Percentiles rank a stretch among this genome's conserved stretches.
Evolutionary conservation across 495 filamentous ascomycete species (phyloP).

Genomic region (Daldinia childiae): DNA sequence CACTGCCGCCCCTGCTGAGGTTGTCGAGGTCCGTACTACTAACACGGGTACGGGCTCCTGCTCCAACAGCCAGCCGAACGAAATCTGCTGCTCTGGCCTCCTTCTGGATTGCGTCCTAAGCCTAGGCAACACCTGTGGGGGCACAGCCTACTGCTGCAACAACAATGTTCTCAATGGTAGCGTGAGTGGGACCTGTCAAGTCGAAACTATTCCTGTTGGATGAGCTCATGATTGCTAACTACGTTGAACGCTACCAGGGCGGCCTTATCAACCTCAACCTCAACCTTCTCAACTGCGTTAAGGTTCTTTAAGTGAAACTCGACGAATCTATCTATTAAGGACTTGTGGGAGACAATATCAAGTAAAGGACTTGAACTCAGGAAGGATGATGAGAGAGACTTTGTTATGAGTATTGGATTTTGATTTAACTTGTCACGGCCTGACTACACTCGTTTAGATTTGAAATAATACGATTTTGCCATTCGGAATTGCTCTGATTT

Average conservation of each 20-base stretch:
- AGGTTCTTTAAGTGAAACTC: slow-evolving; percentile 4
- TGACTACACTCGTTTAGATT: slow-evolving; percentile 42
- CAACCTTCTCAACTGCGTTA: slow-evolving; percentile 35
- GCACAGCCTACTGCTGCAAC: slow-evolving; percentile 37
- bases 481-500: too few relatives aligned
- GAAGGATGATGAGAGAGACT: slow-evolving; percentile 8
- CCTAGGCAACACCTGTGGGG: slow-evolving; percentile 13
- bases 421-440: slow-evolving; percentile 35
- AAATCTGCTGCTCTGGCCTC: slow-evolving; percentile 30
- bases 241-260: slow-evolving; percentile 1
- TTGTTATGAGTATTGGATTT: slow-evolving; percentile 7
- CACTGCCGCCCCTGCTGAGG: slow-evolving; percentile 33
- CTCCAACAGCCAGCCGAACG: slow-evolving; percentile 28
- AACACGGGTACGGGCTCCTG: slow-evolving; percentile 9
- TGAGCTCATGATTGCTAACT: slow-evolving; percentile 2
- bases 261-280: slow-evolving; percentile 15
- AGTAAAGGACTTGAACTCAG: background rate
- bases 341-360: background rate
- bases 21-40: slow-evolving; percentile 23
- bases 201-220: background rate
- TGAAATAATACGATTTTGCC: slow-evolving; percentile 5
- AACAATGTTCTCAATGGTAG: too few relatives aligned
- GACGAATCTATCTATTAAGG: background rate
- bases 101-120: slow-evolving; percentile 26
- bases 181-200: slow-evolving; percentile 8